phyloP scores from a whole-genome alignment of 176 grass and related monocot species.

The Triticum urartu region DNA sequence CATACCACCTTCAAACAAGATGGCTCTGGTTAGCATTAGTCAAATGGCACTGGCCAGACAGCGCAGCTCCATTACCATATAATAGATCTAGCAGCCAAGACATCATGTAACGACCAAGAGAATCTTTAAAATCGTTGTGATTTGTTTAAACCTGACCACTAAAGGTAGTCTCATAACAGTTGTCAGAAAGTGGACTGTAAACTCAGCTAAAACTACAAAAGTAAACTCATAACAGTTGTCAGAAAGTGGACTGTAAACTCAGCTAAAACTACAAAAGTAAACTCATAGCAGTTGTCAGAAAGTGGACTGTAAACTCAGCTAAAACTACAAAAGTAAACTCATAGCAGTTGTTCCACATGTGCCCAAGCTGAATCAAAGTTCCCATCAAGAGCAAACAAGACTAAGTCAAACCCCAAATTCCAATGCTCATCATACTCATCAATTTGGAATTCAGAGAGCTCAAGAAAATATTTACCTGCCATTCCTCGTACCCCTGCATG shows the following conservation, averaged over 20 bases:
- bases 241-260: background rate
- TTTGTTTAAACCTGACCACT: constrained; percentile 3
- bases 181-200: too few relatives aligned
- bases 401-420: background rate
- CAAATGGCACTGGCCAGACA: constrained; percentile 12
- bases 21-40: constrained; percentile 25
- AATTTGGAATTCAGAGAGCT: background rate
- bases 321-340: background rate
- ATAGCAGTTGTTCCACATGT: background rate
- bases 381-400: background rate
- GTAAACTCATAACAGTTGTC: background rate
- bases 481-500: constrained; percentile 86
- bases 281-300: background rate
- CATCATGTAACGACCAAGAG: background rate
- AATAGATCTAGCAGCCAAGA: background rate
- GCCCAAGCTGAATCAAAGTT: background rate
- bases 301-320: background rate
- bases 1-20: constrained; percentile 2
- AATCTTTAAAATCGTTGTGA: constrained; percentile 20
- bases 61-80: background rate
- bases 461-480: constrained; percentile 58
- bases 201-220: background rate
- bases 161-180: too few relatives aligned
- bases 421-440: background rate
- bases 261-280: background rate